Percentiles rank a stretch among this genome's conserved stretches.
These are phyloP conservation scores for Fomitopsis serialis DNA, from an alignment of 768 basidiomycete genomes.

Conservation along the genomic window DNA sequence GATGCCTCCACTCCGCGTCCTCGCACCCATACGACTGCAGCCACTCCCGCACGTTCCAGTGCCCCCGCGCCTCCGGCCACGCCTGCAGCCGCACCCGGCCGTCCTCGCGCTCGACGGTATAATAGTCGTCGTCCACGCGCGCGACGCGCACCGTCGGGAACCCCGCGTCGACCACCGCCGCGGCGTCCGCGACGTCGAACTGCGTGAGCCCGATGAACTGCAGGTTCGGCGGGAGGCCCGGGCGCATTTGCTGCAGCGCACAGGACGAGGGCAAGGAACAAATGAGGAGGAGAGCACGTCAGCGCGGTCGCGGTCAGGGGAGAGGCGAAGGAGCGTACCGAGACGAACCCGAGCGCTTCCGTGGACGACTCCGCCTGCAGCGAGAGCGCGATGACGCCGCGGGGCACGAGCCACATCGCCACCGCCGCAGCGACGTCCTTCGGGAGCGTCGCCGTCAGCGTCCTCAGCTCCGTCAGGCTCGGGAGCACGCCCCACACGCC, in stretches of 20 bases:
- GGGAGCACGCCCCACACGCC: constrained; percentile 70
- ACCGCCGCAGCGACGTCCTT: constrained; percentile 56
- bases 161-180: constrained; percentile 47
- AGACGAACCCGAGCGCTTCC: constrained; percentile 22
- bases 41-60: constrained; percentile 54
- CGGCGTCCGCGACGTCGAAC: constrained; percentile 33
- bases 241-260: constrained; percentile 55
- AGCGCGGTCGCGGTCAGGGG: neutral
- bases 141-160: constrained; percentile 59
- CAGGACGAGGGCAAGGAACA: neutral
- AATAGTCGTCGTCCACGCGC: constrained; percentile 48
- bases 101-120: constrained; percentile 39
- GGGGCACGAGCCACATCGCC: constrained; percentile 64
- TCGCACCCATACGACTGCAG: constrained; percentile 61
- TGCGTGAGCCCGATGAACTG: constrained; percentile 54
- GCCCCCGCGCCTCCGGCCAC: constrained; percentile 49
- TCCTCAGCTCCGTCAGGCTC: constrained; percentile 43
- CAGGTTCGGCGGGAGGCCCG: constrained; percentile 48
- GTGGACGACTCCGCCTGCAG: constrained; percentile 20
- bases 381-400: constrained; percentile 23
- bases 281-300: neutral
- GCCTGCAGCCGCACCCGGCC: constrained; percentile 41
- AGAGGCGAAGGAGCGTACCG: constrained; percentile 11
- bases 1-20: constrained; percentile 38
- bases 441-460: constrained; percentile 58